These are phyloP conservation scores for Naganishia vaughanmartiniae DNA, from an alignment of 768 basidiomycete genomes.

Conservation along the genomic window DNA sequence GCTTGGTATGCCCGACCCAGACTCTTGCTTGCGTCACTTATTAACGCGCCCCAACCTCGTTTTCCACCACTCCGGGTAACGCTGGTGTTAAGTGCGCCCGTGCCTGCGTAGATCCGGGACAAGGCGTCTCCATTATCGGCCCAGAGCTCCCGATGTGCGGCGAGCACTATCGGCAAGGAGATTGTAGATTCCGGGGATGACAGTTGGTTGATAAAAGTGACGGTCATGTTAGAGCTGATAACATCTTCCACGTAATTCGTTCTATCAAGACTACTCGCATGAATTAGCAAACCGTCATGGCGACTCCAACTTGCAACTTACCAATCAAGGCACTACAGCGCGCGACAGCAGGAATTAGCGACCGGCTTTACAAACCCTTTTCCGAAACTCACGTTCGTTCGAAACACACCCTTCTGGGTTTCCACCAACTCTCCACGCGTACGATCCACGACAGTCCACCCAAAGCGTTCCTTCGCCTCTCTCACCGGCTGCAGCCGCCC, in stretches of 20 bases:
- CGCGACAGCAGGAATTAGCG: not conserved
- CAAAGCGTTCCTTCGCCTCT: slow-evolving; percentile 71
- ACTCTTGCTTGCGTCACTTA: slow-evolving; percentile 95
- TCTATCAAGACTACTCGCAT: slow-evolving; percentile 70
- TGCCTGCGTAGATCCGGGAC: slow-evolving; percentile 78
- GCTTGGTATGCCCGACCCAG: slow-evolving; percentile 51
- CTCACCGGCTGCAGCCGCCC: slow-evolving; percentile 42
- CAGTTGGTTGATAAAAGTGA: slow-evolving; percentile 76
- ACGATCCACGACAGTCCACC: slow-evolving; percentile 61
- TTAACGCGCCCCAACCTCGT: slow-evolving; percentile 84
- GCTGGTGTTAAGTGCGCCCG: slow-evolving; percentile 81
- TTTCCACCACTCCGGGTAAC: slow-evolving; percentile 89
- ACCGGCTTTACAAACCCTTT: too few relatives aligned
- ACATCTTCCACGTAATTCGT: slow-evolving; percentile 98
- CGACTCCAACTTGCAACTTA: slow-evolving; percentile 27
- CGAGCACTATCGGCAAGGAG: slow-evolving; percentile 53
- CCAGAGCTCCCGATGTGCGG: slow-evolving; percentile 88
- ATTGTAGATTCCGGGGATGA: slow-evolving; percentile 63
- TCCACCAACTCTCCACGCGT: slow-evolving; percentile 57
- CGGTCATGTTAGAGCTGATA: slow-evolving; percentile 73
- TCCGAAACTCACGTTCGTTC: slow-evolving; percentile 40
- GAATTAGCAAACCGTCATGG: not conserved
- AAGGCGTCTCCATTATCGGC: slow-evolving; percentile 60
- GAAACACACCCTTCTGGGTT: slow-evolving; percentile 84
- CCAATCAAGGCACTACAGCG: slow-evolving; percentile 46